phyloP scores from a whole-genome alignment of 2,329 filamentous ascomycete species.

The Colletotrichum chrysophilum region DNA sequence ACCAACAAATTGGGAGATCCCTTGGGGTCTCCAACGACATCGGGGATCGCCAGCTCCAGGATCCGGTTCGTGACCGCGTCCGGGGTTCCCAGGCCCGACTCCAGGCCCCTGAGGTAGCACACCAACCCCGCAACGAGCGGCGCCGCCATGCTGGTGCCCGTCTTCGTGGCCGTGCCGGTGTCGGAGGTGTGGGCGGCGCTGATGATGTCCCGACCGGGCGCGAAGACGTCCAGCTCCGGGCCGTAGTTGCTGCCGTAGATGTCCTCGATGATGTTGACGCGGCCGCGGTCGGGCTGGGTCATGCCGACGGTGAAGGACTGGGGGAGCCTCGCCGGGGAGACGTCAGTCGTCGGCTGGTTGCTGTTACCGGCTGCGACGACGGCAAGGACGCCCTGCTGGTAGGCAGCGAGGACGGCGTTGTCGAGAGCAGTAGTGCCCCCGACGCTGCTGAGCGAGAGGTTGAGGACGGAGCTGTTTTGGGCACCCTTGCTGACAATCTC shows the following conservation, averaged over 20 bases:
- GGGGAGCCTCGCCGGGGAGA: constrained; percentile 49
- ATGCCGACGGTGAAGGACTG: constrained; percentile 32
- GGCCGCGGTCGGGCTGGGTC: constrained; percentile 14
- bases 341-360: constrained; percentile 35
- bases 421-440: constrained; percentile 57
- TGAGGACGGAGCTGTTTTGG: constrained; percentile 36
- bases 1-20: constrained; percentile 49
- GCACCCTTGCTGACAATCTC: constrained; percentile 24
- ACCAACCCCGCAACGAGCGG: constrained; percentile 65
- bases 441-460: constrained; percentile 42
- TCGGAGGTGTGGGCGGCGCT: constrained; percentile 49
- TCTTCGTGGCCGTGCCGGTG: constrained; percentile 49
- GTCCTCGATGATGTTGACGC: constrained; percentile 42
- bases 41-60: constrained; percentile 42
- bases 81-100: constrained; percentile 40
- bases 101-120: constrained; percentile 52
- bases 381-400: constrained; percentile 51
- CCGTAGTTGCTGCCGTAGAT: constrained; percentile 47
- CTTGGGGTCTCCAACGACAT: constrained; percentile 36
- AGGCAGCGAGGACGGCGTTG: constrained; percentile 47
- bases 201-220: constrained; percentile 33
- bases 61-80: constrained; percentile 46
- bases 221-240: constrained; percentile 15
- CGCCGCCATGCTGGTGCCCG: constrained; percentile 66
- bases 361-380: constrained; percentile 62